A percentile compares a stretch with the other conserved stretches of the same genome.
These are phyloP conservation scores for Penicillium italicum DNA, from an alignment of 2,329 filamentous ascomycete genomes.

Conservation along the genomic window DNA sequence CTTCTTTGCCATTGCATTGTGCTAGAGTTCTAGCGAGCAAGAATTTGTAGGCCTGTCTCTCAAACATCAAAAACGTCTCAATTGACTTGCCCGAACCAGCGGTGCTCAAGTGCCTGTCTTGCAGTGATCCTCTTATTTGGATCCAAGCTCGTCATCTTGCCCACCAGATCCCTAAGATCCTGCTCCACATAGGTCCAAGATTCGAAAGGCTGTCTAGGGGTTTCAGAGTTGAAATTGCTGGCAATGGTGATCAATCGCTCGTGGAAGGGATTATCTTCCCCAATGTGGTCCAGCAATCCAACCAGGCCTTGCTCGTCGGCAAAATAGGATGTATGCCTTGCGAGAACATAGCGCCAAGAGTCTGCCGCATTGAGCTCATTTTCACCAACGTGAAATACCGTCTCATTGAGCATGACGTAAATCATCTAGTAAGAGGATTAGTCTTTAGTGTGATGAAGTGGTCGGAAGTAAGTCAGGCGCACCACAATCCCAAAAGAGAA, in stretches of 20 bases:
- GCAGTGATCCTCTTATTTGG: slow-evolving; percentile 29
- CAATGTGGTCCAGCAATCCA: slow-evolving; percentile 42
- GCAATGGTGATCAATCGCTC: slow-evolving; percentile 38
- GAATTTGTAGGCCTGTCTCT: no score
- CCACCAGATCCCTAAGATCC: slow-evolving; percentile 28
- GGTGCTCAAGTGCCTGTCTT: slow-evolving; percentile 32
- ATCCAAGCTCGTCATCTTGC: slow-evolving; percentile 33
- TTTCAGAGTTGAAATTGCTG: slow-evolving; percentile 38
- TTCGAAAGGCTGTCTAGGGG: slow-evolving; percentile 42
- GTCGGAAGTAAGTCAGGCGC: neutral
- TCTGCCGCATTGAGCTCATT: neutral
- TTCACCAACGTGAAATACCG: neutral
- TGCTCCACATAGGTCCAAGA: slow-evolving; percentile 41
- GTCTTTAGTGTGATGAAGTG: neutral
- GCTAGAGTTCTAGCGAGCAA: no score
- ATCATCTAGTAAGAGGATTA: neutral
- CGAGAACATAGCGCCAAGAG: neutral
- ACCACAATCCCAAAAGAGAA: neutral
- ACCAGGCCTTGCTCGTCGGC: slow-evolving; percentile 32
- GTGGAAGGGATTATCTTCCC: slow-evolving; percentile 39
- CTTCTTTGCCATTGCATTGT: no score
- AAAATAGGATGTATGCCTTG: slow-evolving; percentile 42
- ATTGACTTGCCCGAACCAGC: slow-evolving; percentile 21
- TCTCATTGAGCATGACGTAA: neutral
- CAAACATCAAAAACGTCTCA: no score